Base-by-base conservation (phyloP, 257 asterid genomes). In the Solanum sejunctum region DNA sequence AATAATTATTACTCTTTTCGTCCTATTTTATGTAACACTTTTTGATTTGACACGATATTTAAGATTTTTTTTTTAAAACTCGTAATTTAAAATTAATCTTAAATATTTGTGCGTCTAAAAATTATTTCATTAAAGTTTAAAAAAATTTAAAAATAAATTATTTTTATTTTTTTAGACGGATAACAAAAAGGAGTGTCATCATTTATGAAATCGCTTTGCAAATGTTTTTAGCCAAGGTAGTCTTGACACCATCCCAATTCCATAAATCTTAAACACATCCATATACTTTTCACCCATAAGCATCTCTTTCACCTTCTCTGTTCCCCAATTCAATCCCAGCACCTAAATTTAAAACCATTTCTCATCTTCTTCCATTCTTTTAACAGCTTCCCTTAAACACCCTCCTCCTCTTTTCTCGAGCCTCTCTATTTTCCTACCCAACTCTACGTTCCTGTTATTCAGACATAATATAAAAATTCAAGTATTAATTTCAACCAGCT, bases 181-280 rank as follows among this genome's bases (percentile, higher is more conserved):
- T 28, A 2, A 28, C 2, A 28, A 28, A 2, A 28, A 28, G 1
- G 28, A 28, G 28, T 28, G 1, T 28, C 28, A 28, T 28, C 28
- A 28, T 28, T 28, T 28, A 28, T 28, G 28, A 28, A 28, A 28
- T 28, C 28, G 28, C 28, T 28, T 28, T 28, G 32, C 90, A 93
- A 84, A 96, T 90, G 89, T 93, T 98, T 91, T 94, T 89, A 56
- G 99, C 99, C 77, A 96, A 95, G 23, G 98, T 96, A 64, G 99
- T 94, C 87, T 96, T 96, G 10, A 98, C 99, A 23, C 94, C 91
- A 26, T 98, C 1, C 98, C 97, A 21, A 96, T 94, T 32, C 99
- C 99, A 79, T 91, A 93, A 84, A 94, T 90, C 45, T 95, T 98
- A 16, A 92, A 87, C 28, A 93, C 95, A 51, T 73, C 66, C 18